Evolutionary conservation across 345 rosid genomes (phyloP).

Genomic region (Acer saccharum): DNA sequence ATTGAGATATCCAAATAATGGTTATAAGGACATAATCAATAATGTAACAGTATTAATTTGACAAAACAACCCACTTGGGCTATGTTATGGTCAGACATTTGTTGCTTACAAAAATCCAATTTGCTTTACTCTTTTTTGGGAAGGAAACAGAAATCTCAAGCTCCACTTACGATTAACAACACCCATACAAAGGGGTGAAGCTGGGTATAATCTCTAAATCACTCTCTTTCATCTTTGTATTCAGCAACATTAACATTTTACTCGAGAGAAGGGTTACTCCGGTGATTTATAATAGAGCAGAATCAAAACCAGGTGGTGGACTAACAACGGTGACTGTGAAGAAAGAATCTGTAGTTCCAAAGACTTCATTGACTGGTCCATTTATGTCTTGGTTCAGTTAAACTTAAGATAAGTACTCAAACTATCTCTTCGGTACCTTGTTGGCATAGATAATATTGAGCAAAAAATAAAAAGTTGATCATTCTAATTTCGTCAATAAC

Average conservation of each 20-base stretch:
- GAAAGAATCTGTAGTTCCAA: not conserved
- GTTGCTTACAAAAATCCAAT: not conserved
- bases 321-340: not conserved
- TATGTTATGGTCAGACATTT: not conserved
- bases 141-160: too few relatives aligned
- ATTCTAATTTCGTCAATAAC: not conserved
- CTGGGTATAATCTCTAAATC: too few relatives aligned
- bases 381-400: not conserved
- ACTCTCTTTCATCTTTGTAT: too few relatives aligned
- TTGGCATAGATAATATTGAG: not conserved
- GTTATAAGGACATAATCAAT: not conserved
- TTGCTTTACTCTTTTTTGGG: too few relatives aligned
- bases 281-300: too few relatives aligned
- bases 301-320: not conserved
- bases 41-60: not conserved
- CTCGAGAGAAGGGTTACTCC: too few relatives aligned
- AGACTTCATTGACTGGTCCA: not conserved
- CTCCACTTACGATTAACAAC: not conserved
- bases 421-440: not conserved
- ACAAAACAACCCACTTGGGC: not conserved
- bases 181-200: not conserved
- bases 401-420: not conserved
- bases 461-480: not conserved
- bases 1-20: not conserved
- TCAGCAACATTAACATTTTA: too few relatives aligned